A percentile compares a stretch with the other conserved stretches of the same genome.
Conservation (phyloP, 768 basidiomycete genomes). For the Pholiota conissans region DNA sequence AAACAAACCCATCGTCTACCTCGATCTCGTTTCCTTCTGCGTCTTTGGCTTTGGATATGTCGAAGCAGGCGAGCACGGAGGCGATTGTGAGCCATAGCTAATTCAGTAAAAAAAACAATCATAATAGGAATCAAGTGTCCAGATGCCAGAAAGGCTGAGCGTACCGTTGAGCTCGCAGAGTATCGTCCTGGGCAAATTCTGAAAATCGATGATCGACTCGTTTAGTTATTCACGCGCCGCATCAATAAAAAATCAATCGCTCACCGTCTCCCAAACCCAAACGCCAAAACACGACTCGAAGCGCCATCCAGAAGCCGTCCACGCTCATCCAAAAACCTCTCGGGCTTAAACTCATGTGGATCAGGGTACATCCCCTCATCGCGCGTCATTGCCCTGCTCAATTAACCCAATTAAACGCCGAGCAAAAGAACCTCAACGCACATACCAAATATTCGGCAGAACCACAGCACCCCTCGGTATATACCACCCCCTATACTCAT, state of each 20-base stretch:
- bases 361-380: too few species aligned
- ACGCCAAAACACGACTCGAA: slow-evolving; percentile 4
- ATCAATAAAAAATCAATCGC: too few species aligned
- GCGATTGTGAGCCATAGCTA: slow-evolving; percentile 6
- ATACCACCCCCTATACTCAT: too few species aligned
- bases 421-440: too few species aligned
- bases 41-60: slow-evolving; percentile 3
- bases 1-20: neutral
- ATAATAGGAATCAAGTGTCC: neutral
- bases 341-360: too few species aligned
- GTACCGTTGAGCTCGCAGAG: slow-evolving; percentile 8
- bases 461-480: too few species aligned
- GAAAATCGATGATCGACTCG: neutral
- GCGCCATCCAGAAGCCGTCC: slow-evolving; percentile 4
- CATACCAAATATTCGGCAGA: too few species aligned
- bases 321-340: slow-evolving; percentile 7
- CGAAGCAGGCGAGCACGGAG: slow-evolving; percentile 2
- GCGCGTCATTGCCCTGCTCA: too few species aligned
- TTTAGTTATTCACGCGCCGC: neutral
- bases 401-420: too few species aligned
- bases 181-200: slow-evolving; percentile 18
- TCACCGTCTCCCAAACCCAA: slow-evolving; percentile 13
- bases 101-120: neutral
- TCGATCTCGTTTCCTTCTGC: slow-evolving; percentile 9
- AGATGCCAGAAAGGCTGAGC: too few species aligned